Percentiles rank a stretch among this genome's conserved stretches.
Evolutionary conservation across 257 asterid species (phyloP).

Genomic region (Petunia axillaris): DNA sequence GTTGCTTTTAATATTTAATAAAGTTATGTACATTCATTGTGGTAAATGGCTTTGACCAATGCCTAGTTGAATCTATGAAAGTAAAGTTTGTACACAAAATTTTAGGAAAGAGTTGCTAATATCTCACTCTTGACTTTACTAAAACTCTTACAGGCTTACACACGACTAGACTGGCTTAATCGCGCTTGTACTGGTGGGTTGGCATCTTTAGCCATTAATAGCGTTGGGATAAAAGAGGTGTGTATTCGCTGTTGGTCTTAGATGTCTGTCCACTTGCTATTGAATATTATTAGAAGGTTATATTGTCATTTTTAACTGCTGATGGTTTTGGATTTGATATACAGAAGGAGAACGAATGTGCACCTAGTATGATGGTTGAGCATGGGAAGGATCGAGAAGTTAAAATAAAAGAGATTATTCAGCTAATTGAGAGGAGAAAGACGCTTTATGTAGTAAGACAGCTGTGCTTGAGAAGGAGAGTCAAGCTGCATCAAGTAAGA

Average conservation of each 20-base stretch:
- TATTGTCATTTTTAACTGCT: neutral
- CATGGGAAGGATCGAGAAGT: neutral
- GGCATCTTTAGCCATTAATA: neutral
- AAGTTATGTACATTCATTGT: neutral
- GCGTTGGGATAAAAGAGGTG: conserved; percentile 19
- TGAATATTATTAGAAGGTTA: neutral
- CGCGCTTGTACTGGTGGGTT: neutral
- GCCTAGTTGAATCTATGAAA: neutral
- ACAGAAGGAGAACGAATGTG: neutral
- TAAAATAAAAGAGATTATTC: too few species aligned
- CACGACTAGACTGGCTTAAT: conserved; percentile 11
- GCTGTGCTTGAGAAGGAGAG: neutral
- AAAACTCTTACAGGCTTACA: neutral
- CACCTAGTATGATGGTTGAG: conserved; percentile 2
- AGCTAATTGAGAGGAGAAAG: neutral
- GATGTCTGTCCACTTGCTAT: neutral
- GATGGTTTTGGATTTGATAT: neutral
- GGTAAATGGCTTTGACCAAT: neutral
- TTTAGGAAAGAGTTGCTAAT: neutral
- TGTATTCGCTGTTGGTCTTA: neutral
- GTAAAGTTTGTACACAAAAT: neutral
- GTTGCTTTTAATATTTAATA: neutral
- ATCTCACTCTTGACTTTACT: neutral
- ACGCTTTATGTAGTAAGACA: neutral
- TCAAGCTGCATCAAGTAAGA: neutral